A percentile compares a stretch with the other conserved stretches of the same genome.
Conservation (phyloP, 2,329 filamentous ascomycete genomes). For the Daldinia sp. region DNA sequence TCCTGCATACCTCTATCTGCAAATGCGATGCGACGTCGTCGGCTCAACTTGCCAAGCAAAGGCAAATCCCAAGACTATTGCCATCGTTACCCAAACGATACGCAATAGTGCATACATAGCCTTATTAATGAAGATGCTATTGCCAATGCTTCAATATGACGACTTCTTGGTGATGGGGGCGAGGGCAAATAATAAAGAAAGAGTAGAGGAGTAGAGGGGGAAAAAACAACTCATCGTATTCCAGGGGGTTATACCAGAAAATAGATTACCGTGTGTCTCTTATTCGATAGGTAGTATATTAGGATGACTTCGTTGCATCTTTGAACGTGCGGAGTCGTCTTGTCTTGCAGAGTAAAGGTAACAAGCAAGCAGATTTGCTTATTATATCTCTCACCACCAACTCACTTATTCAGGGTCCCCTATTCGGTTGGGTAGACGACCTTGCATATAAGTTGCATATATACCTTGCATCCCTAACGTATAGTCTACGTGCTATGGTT, state of each 20-base stretch:
- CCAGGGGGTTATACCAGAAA: background rate
- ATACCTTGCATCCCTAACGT: background rate
- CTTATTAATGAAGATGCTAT: slow-evolving; percentile 35
- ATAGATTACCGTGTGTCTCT: background rate
- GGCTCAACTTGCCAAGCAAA: slow-evolving; percentile 50
- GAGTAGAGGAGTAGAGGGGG: background rate
- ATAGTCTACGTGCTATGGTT: background rate
- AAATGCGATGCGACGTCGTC: slow-evolving; percentile 41
- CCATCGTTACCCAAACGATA: slow-evolving; percentile 32
- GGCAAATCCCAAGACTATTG: slow-evolving; percentile 35
- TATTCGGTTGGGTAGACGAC: background rate
- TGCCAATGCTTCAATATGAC: slow-evolving; percentile 33
- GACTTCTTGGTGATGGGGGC: slow-evolving; percentile 18
- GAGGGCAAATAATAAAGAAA: slow-evolving; percentile 9
- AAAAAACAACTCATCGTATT: slow-evolving; percentile 31
- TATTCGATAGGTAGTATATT: slow-evolving; percentile 11
- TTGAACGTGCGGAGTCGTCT: slow-evolving; percentile 1
- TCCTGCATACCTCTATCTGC: slow-evolving; percentile 30
- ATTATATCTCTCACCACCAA: slow-evolving; percentile 2
- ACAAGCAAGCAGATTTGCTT: background rate
- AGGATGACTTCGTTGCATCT: slow-evolving; percentile 1
- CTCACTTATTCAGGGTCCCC: background rate
- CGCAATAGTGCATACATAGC: slow-evolving; percentile 38
- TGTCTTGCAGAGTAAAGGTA: background rate
- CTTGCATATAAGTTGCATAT: background rate